Conservation (phyloP, 1,139 yeast species). For the Blastobotrys petasosporus region DNA sequence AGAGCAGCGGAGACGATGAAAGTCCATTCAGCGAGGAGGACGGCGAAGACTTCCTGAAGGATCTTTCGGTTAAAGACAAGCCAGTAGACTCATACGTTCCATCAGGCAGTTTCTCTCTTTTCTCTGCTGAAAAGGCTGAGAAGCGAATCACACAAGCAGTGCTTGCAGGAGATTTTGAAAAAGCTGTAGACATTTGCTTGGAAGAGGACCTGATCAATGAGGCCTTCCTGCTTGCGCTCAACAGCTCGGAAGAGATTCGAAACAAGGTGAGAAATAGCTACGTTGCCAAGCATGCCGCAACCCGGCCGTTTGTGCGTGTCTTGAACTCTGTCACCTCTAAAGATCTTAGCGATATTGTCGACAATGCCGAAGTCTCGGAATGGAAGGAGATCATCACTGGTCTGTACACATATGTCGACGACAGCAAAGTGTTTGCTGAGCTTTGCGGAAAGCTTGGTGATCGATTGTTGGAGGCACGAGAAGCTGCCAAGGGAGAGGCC, state of each 20-base stretch:
- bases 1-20: slow-evolving; percentile 9
- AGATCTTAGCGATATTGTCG: slow-evolving; percentile 66
- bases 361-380: slow-evolving; percentile 65
- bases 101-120: slow-evolving; percentile 40
- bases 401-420: slow-evolving; percentile 51
- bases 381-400: slow-evolving; percentile 84
- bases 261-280: slow-evolving; percentile 66
- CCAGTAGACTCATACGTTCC: slow-evolving; percentile 31
- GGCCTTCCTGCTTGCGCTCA: slow-evolving; percentile 76
- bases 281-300: slow-evolving; percentile 50
- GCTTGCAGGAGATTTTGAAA: slow-evolving; percentile 55
- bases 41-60: slow-evolving; percentile 33
- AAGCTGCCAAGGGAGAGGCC: slow-evolving; percentile 20
- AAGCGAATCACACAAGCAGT: slow-evolving; percentile 52
- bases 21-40: slow-evolving; percentile 16
- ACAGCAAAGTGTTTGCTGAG: slow-evolving; percentile 39
- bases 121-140: slow-evolving; percentile 38
- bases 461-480: slow-evolving; percentile 44
- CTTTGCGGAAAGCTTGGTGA: slow-evolving; percentile 71
- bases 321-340: slow-evolving; percentile 58
- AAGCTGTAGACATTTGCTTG: slow-evolving; percentile 66
- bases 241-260: slow-evolving; percentile 53
- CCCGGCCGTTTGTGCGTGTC: slow-evolving; percentile 63
- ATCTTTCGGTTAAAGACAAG: slow-evolving; percentile 17
- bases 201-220: slow-evolving; percentile 61